Evolutionary conservation across 257 asterid species (phyloP), one percentile per base, ranked within the genome.

Genomic region (Solanum habrochaites): DNA sequence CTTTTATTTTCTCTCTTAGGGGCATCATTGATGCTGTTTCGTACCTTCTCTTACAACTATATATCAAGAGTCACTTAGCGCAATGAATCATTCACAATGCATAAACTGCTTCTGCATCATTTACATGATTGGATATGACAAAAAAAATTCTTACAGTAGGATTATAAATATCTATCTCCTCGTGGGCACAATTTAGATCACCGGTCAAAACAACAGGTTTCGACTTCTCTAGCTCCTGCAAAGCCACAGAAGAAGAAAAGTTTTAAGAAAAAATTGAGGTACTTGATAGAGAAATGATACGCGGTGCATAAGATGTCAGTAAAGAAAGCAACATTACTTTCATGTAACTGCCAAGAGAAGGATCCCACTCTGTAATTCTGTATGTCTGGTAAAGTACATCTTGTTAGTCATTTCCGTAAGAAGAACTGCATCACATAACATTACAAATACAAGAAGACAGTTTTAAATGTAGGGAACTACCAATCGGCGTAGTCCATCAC

Each of bases 181-280:
- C 95, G 86, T 95, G 98, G 86, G 99, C 98, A 73, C 99, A 96
- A 91, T 97, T 97, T 93, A 97, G 90, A 91, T 97, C 99, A 77
- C 99, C 99, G 9, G 98, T 93, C 92, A 97, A 93, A 90, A 97
- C 92, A 77, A 95, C 98, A 90, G 99, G 99, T 90, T 97, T 96
- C 16, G 89, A 90, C 85, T 74, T 90, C 89, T 96, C 99, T 85
- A 97, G 91, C 88, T 94, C 98, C 99, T 97, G 97, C 52, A 88
- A 89, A 91, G 85, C 89, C 89, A 45, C 88, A 47, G 58, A 85
- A 89, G 89, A 87, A 86, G 47, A 80, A 32, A 32, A 32, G 35
- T 32, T 31, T 73, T 23, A 15, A 40, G 37, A 35, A 35, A 35
- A 40, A 80, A 45, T 40, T 18, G 43, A 80, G 25, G 27, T 29